Evolutionary conservation across 495 filamentous ascomycete species (phyloP).

Genomic region (Astrocystis sublimbata): DNA sequence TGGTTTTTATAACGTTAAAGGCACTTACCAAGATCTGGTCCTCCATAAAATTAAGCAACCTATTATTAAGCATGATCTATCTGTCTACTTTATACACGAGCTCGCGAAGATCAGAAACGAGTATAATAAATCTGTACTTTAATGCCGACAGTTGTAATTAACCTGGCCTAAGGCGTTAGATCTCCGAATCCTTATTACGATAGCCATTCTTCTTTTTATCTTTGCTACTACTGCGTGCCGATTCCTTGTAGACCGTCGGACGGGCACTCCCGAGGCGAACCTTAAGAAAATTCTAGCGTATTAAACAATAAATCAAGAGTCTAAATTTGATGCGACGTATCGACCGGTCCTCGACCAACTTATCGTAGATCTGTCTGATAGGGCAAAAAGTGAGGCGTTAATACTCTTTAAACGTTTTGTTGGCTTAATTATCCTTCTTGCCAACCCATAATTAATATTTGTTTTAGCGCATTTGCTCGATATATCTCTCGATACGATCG

Average conservation of each 20-base stretch:
- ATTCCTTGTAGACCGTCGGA: slow-evolving; percentile 28
- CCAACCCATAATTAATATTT: slow-evolving; percentile 18
- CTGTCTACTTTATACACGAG: slow-evolving; percentile 12
- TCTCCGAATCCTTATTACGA: slow-evolving; percentile 30
- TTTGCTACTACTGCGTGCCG: slow-evolving; percentile 45
- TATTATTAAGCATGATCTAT: neutral
- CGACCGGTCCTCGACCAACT: neutral
- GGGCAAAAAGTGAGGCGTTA: neutral
- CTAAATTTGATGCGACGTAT: slow-evolving; percentile 2
- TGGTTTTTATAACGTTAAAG: slow-evolving; percentile 24
- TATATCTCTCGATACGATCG: slow-evolving; percentile 17
- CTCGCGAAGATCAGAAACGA: slow-evolving; percentile 19
- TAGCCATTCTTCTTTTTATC: slow-evolving; percentile 46
- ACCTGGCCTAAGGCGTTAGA: slow-evolving; percentile 43
- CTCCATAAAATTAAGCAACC: neutral
- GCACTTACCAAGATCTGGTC: slow-evolving; percentile 5
- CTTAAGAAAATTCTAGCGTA: slow-evolving; percentile 24
- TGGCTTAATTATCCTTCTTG: slow-evolving; percentile 34
- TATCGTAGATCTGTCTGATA: neutral
- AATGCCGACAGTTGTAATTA: neutral
- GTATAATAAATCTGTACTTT: slow-evolving; percentile 12
- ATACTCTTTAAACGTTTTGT: slow-evolving; percentile 23
- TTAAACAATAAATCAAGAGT: slow-evolving; percentile 19
- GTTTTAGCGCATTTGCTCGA: slow-evolving; percentile 21
- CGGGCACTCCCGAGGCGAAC: slow-evolving; percentile 10